Evolutionary conservation across 2,329 filamentous ascomycete genomes (phyloP).

Genomic region (Diplocarpon mali): DNA sequence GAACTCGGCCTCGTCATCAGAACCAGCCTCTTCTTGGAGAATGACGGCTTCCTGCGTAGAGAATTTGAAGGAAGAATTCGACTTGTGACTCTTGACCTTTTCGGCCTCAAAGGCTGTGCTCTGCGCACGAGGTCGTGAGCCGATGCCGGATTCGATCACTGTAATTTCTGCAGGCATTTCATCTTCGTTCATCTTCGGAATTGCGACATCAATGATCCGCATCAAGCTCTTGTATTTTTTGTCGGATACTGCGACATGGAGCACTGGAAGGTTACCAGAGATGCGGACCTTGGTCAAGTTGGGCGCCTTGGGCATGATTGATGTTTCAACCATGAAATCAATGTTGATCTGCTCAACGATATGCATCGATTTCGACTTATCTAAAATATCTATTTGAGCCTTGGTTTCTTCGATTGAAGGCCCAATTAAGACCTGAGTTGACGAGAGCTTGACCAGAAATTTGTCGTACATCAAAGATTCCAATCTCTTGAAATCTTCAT

Average conservation of each 20-base stretch:
- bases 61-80: slow-evolving; percentile 66
- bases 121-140: slow-evolving; percentile 15
- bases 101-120: slow-evolving; percentile 30
- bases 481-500: slow-evolving; percentile 77
- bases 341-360: slow-evolving; percentile 96
- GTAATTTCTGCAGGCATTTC: slow-evolving; percentile 22
- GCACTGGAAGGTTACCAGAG: slow-evolving; percentile 79
- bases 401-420: slow-evolving; percentile 87
- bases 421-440: slow-evolving; percentile 90
- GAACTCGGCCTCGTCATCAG: slow-evolving; percentile 52
- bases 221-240: slow-evolving; percentile 95
- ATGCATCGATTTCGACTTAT: slow-evolving; percentile 63
- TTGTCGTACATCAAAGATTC: slow-evolving; percentile 97
- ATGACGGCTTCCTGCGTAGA: slow-evolving; percentile 65
- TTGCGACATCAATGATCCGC: slow-evolving; percentile 89
- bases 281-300: slow-evolving; percentile 88
- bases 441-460: slow-evolving; percentile 84
- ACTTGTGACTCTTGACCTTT: slow-evolving; percentile 40
- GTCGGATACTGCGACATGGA: slow-evolving; percentile 88
- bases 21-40: slow-evolving; percentile 45
- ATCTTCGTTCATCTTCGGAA: slow-evolving; percentile 65
- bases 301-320: slow-evolving; percentile 90
- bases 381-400: slow-evolving; percentile 59
- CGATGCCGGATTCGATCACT: slow-evolving; percentile 1
- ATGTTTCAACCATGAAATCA: slow-evolving; percentile 90